Conservation (phyloP, 306 rosid species). For the Parietaria judaica region DNA sequence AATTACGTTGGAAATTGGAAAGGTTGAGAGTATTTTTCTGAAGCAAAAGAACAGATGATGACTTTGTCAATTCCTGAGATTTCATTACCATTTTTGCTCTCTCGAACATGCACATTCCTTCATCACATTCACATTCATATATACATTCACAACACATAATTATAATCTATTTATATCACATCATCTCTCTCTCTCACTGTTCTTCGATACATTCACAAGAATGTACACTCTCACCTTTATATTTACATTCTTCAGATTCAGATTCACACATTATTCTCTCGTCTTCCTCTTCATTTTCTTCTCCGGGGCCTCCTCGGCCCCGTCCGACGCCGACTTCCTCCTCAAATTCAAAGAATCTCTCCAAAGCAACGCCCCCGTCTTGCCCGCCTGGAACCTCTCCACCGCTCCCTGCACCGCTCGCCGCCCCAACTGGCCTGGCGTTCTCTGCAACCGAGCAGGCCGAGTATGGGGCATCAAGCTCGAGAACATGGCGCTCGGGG, state of each 20-base stretch:
- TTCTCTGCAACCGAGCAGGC: conserved; percentile 42
- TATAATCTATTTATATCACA: not conserved
- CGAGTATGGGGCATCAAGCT: conserved; percentile 51
- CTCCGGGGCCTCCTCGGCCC: conserved; percentile 6
- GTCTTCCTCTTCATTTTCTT: not conserved
- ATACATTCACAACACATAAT: too few relatives aligned
- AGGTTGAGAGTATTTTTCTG: conserved; percentile 41
- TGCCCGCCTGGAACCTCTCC: conserved; percentile 33
- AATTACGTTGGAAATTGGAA: not conserved
- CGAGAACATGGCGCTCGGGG: conserved; percentile 55
- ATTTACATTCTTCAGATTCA: not conserved
- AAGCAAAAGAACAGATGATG: conserved; percentile 13
- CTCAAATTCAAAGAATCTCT: conserved; percentile 52
- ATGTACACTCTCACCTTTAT: not conserved
- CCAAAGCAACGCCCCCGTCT: conserved; percentile 2
- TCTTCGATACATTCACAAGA: not conserved
- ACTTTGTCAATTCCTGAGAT: conserved; percentile 35
- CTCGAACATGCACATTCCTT: too few relatives aligned
- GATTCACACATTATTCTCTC: not conserved
- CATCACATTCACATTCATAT: too few relatives aligned
- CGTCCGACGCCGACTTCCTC: conserved; percentile 31
- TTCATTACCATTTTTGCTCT: too few relatives aligned
- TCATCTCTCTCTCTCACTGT: conserved; percentile 9
- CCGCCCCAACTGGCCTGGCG: conserved; percentile 40
- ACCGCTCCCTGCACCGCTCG: conserved; percentile 33